Percentiles rank a stretch among this genome's conserved stretches.
These are phyloP conservation scores for Leccinum huronense DNA, from an alignment of 1,284 basidiomycete genomes.

Conservation along the genomic window DNA sequence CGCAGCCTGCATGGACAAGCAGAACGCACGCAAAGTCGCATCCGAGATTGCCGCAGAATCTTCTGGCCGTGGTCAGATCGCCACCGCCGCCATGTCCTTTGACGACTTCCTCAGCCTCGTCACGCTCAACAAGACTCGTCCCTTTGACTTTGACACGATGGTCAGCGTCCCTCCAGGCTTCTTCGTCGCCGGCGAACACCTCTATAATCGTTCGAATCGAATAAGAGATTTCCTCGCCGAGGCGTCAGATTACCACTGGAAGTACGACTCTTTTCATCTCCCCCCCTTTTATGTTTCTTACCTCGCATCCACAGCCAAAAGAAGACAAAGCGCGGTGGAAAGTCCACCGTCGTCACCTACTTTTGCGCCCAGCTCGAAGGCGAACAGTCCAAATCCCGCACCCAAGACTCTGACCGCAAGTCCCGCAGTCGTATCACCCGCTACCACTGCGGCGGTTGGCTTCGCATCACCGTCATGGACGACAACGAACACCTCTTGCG, in stretches of 20 bases:
- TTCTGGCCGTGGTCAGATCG: slow-evolving; percentile 36
- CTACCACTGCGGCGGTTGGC: slow-evolving; percentile 36
- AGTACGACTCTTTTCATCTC: slow-evolving; percentile 21
- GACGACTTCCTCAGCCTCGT: slow-evolving; percentile 35
- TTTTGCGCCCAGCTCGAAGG: slow-evolving; percentile 37
- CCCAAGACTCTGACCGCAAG: slow-evolving; percentile 35
- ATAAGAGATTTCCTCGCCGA: slow-evolving; percentile 36
- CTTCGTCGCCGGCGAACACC: slow-evolving; percentile 33
- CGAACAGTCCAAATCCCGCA: slow-evolving; percentile 34
- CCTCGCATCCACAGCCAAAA: slow-evolving; percentile 25
- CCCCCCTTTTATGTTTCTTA: slow-evolving; percentile 1
- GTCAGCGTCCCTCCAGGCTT: slow-evolving; percentile 34
- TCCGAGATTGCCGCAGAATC: slow-evolving; percentile 32
- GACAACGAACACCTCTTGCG: slow-evolving; percentile 36
- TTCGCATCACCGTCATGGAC: slow-evolving; percentile 38
- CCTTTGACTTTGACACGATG: slow-evolving; percentile 37
- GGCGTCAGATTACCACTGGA: slow-evolving; percentile 38
- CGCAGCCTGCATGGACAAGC: slow-evolving; percentile 34
- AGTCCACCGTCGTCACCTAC: slow-evolving; percentile 36
- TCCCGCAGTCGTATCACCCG: slow-evolving; percentile 36
- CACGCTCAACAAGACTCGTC: slow-evolving; percentile 33
- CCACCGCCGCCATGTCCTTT: slow-evolving; percentile 35
- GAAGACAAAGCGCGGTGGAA: slow-evolving; percentile 37
- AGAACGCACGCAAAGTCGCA: slow-evolving; percentile 35
- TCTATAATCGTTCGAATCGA: slow-evolving; percentile 37